These are phyloP conservation scores for Pecoramyces ruminantium DNA, from an alignment of 192 early-diverging fungal genomes.

Conservation along the genomic window DNA sequence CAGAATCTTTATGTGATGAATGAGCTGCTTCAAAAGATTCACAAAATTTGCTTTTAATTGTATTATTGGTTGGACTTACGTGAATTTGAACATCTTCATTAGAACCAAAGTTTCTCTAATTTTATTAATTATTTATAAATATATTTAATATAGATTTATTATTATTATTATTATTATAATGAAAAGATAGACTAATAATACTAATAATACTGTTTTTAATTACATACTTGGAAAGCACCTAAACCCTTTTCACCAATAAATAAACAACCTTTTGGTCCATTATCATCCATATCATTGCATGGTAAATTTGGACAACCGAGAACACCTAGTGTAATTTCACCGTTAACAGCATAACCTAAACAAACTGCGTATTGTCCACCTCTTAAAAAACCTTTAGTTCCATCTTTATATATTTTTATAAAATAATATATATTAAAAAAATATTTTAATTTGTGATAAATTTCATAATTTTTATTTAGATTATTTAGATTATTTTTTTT, in stretches of 20 bases:
- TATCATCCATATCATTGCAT: conserved; percentile 27
- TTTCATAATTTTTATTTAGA: no score
- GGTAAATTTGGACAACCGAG: conserved; percentile 73
- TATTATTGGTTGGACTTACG: conserved; percentile 25
- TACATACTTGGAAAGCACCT: conserved; percentile 74
- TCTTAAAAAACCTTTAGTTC: conserved; percentile 96
- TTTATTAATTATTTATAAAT: no score
- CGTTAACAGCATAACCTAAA: conserved; percentile 76
- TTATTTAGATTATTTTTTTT: no score
- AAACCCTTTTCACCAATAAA: conserved; percentile 72
- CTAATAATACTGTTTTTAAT: no score
- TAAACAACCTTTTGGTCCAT: conserved; percentile 45
- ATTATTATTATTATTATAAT: background rate
- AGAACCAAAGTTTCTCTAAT: conserved; percentile 34
- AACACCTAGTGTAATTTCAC: conserved; percentile 74
- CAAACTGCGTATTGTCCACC: conserved; percentile 97
- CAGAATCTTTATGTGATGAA: conserved; percentile 66
- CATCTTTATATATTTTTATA: conserved; percentile 39
- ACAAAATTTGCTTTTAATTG: conserved; percentile 62
- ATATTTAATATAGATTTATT: no score
- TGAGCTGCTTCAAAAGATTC: conserved; percentile 91
- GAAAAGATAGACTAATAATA: no score
- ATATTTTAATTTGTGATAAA: no score
- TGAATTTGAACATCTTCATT: conserved; percentile 41
- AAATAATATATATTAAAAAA: background rate